Conservation (phyloP, 768 basidiomycete genomes). For the Leccinum uliginosum region DNA sequence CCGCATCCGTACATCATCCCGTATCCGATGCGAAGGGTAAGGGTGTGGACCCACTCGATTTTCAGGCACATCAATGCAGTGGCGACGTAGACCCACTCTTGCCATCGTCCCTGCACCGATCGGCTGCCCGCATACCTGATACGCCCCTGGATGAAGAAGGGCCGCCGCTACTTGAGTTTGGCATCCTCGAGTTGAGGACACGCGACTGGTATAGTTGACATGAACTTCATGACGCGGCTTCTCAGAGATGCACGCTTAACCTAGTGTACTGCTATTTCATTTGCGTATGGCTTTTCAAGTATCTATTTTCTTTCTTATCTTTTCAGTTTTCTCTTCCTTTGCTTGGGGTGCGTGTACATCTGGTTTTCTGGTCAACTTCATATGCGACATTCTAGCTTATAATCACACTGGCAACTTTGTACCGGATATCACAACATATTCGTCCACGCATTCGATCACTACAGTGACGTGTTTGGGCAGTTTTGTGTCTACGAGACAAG, state of each 20-base stretch:
- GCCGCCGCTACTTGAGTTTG: constrained; percentile 16
- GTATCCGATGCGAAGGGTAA: constrained; percentile 17
- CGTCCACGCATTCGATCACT: no score
- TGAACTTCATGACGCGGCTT: background rate
- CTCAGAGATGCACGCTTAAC: background rate
- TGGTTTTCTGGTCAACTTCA: background rate
- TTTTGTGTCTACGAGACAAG: background rate
- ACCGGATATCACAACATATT: background rate
- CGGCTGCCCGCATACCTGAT: background rate
- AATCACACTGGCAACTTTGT: background rate
- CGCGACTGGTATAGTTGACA: constrained; percentile 1
- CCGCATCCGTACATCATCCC: background rate
- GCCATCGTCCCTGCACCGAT: background rate
- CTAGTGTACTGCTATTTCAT: background rate
- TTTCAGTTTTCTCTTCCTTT: background rate
- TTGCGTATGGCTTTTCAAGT: background rate
- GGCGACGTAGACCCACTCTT: constrained; percentile 3
- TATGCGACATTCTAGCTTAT: background rate
- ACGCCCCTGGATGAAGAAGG: background rate
- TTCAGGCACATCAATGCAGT: constrained; percentile 1
- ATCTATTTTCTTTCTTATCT: background rate
- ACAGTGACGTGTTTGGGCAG: background rate
- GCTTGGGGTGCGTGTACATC: background rate
- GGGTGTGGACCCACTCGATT: constrained; percentile 2
- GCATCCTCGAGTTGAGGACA: constrained; percentile 6